phyloP scores from a whole-genome alignment of 169 alveolate genomes.

The Eimeria necatrix region DNA sequence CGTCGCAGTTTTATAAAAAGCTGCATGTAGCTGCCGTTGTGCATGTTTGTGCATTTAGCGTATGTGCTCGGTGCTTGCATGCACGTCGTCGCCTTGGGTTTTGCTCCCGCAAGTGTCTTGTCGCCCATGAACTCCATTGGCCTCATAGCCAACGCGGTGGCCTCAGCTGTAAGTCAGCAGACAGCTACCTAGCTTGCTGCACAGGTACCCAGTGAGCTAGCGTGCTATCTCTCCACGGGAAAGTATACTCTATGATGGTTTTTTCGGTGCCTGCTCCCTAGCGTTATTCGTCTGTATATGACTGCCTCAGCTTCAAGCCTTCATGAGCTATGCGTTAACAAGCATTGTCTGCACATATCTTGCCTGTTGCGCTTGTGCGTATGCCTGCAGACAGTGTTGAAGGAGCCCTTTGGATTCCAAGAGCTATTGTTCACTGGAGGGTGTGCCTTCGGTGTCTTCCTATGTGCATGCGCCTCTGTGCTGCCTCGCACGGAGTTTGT shows the following conservation, averaged over 20 bases:
- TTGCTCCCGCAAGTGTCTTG: conserved; percentile 92
- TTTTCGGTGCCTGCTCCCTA: no score
- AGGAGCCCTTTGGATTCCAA: conserved; percentile 88
- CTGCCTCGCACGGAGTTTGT: conserved; percentile 81
- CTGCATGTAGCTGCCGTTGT: not conserved
- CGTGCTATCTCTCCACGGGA: no score
- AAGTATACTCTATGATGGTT: no score
- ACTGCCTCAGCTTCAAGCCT: not conserved
- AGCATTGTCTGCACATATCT: not conserved
- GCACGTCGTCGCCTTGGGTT: conserved; percentile 90
- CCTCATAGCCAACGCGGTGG: conserved; percentile 89
- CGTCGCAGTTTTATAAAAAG: not conserved
- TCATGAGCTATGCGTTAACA: not conserved
- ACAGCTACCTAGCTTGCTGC: not conserved
- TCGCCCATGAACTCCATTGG: conserved; percentile 92
- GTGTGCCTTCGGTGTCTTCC: conserved; percentile 87
- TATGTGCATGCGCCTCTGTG: conserved; percentile 91
- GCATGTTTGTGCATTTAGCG: conserved; percentile 57
- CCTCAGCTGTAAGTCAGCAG: conserved; percentile 86
- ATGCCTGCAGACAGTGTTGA: conserved; percentile 78
- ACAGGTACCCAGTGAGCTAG: not conserved
- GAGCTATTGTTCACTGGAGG: conserved; percentile 90
- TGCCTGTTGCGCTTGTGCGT: not conserved
- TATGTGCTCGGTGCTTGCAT: conserved; percentile 88
- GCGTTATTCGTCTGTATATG: not conserved